Conservation (phyloP, 2,329 filamentous ascomycete genomes). For the Bipolaris oryzae region DNA sequence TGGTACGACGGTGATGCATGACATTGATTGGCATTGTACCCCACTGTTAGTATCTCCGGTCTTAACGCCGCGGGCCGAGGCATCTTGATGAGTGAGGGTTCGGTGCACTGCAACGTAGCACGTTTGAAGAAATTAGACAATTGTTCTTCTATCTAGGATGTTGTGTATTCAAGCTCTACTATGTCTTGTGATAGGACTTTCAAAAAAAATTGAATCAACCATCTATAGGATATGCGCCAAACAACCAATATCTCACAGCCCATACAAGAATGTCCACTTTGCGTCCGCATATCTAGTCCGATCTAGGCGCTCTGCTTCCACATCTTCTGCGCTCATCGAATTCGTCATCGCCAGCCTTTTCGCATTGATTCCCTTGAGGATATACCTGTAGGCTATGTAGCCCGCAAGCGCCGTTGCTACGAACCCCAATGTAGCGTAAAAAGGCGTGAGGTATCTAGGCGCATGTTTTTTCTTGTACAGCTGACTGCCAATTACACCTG, state of each 20-base stretch:
- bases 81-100: neutral
- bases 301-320: slow-evolving; percentile 27
- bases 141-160: neutral
- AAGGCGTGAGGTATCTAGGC: slow-evolving; percentile 25
- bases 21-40: neutral
- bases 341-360: slow-evolving; percentile 20
- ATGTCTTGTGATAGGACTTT: neutral
- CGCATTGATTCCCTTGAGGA: slow-evolving; percentile 22
- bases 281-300: slow-evolving; percentile 27
- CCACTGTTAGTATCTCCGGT: slow-evolving; percentile 10
- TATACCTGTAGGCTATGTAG: slow-evolving; percentile 28
- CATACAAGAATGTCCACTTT: slow-evolving; percentile 36
- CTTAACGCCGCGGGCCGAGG: slow-evolving; percentile 15
- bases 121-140: neutral
- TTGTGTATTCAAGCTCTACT: neutral
- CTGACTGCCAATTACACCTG: slow-evolving; percentile 30
- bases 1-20: slow-evolving; percentile 6
- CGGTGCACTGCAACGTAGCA: neutral
- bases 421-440: slow-evolving; percentile 32
- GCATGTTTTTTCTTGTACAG: slow-evolving; percentile 26
- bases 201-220: neutral
- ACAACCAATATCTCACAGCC: slow-evolving; percentile 12
- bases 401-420: slow-evolving; percentile 27
- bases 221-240: neutral
- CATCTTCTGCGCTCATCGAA: slow-evolving; percentile 16